phyloP scores from a whole-genome alignment of 768 basidiomycete species.

The Epithele typhae region DNA sequence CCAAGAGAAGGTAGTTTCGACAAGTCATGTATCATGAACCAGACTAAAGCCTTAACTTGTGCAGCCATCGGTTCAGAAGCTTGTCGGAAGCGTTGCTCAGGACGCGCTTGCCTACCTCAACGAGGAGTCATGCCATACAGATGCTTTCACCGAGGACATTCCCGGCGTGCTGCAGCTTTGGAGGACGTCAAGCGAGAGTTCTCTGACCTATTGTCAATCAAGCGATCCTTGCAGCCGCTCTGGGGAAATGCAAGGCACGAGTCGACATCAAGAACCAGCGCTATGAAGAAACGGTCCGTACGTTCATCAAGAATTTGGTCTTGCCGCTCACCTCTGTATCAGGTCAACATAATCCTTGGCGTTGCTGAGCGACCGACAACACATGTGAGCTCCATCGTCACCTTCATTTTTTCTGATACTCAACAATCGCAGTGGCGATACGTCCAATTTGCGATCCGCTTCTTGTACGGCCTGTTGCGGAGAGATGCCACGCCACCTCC shows the following conservation, averaged over 20 bases:
- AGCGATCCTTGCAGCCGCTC: slow-evolving; percentile 39
- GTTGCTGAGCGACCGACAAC: slow-evolving; percentile 59
- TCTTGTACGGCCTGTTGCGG: slow-evolving; percentile 57
- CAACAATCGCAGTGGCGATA: slow-evolving; percentile 65
- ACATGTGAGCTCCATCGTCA: slow-evolving; percentile 74
- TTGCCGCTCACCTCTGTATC: slow-evolving; percentile 4
- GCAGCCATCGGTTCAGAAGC: slow-evolving; percentile 74
- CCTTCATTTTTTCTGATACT: no score
- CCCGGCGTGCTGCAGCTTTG: slow-evolving; percentile 46
- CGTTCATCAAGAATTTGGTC: neutral
- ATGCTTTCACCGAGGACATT: slow-evolving; percentile 48
- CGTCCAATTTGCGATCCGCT: slow-evolving; percentile 62
- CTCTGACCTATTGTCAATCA: slow-evolving; percentile 38
- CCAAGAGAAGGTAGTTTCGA: slow-evolving; percentile 77
- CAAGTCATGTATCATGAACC: neutral
- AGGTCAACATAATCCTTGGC: slow-evolving; percentile 60
- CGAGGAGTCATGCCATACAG: slow-evolving; percentile 63
- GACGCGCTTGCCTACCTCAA: slow-evolving; percentile 58
- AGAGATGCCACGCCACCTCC: slow-evolving; percentile 54
- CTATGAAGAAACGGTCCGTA: slow-evolving; percentile 46
- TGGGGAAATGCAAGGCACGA: slow-evolving; percentile 39
- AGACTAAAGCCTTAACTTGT: neutral
- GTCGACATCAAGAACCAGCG: slow-evolving; percentile 40
- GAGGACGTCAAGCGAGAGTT: slow-evolving; percentile 49
- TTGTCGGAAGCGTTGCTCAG: slow-evolving; percentile 56